These are phyloP conservation scores for Leishmania turanica DNA, from an alignment of 208 protist genomes.

Conservation along the genomic window DNA sequence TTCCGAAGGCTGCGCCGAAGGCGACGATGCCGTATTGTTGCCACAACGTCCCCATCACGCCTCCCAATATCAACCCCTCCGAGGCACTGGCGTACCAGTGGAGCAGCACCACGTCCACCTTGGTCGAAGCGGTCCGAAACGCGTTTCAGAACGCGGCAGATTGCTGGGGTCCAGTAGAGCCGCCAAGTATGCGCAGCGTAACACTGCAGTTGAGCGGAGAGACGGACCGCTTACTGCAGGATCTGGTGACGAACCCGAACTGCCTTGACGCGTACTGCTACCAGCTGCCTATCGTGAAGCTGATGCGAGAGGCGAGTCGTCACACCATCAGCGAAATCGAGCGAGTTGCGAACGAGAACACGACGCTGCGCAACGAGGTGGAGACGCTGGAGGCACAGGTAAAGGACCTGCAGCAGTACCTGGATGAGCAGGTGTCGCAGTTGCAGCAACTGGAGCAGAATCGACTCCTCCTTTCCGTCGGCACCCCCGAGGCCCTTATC, in stretches of 20 bases:
- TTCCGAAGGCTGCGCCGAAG: constrained; percentile 48
- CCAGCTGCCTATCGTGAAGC: constrained; percentile 81
- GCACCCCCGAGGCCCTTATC: constrained; percentile 64
- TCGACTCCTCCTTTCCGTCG: constrained; percentile 52
- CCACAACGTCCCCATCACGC: constrained; percentile 57
- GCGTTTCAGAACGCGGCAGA: constrained; percentile 67
- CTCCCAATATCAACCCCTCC: constrained; percentile 43
- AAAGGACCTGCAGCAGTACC: constrained; percentile 41
- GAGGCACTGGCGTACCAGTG: constrained; percentile 44
- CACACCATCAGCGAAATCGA: constrained; percentile 69
- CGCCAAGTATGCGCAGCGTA: constrained; percentile 60
- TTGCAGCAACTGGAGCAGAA: constrained; percentile 50
- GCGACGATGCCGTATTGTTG: constrained; percentile 69
- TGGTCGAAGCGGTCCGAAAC: constrained; percentile 72
- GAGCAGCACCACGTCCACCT: constrained; percentile 48
- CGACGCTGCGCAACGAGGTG: constrained; percentile 46
- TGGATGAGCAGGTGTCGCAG: constrained; percentile 50
- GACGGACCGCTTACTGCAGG: constrained; percentile 67
- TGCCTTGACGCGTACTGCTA: constrained; percentile 88
- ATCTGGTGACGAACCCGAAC: constrained; percentile 73
- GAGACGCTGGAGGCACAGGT: constrained; percentile 59
- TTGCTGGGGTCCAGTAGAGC: constrained; percentile 71
- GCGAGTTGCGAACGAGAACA: constrained; percentile 57
- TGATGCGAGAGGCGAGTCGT: constrained; percentile 62
- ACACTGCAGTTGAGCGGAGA: constrained; percentile 44